phyloP scores from a whole-genome alignment of 345 rosid species.

The Clarkia xantiana region DNA sequence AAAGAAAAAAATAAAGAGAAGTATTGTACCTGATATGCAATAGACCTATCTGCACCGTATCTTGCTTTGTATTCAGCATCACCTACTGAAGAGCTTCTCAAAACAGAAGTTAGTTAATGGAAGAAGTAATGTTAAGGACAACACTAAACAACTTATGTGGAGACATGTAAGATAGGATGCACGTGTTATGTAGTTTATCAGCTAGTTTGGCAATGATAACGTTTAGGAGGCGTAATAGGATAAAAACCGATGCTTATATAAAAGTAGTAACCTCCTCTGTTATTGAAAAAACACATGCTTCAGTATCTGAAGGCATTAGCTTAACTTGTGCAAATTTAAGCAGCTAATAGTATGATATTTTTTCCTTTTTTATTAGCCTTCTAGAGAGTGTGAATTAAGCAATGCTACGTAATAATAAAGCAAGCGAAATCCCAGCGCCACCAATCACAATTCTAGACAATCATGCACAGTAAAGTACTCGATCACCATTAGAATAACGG shows the following conservation, averaged over 20 bases:
- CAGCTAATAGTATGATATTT: no score
- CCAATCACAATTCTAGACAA: constrained; percentile 25
- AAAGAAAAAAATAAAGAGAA: no score
- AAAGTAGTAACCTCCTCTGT: constrained; percentile 65
- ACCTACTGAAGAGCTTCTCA: constrained; percentile 10
- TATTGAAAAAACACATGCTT: constrained; percentile 96
- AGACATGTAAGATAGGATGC: constrained; percentile 91
- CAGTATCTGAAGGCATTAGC: constrained; percentile 16
- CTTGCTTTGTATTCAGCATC: no score
- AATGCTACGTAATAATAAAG: constrained; percentile 33
- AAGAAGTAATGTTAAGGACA: constrained; percentile 1
- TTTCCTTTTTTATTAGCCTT: constrained; percentile 7
- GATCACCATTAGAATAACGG: neutral
- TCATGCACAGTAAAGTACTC: constrained; percentile 18
- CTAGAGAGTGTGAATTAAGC: constrained; percentile 44
- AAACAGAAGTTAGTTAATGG: neutral
- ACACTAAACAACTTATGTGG: constrained; percentile 74
- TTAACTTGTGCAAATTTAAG: no score
- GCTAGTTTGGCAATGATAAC: constrained; percentile 97
- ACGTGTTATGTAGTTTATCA: constrained; percentile 96
- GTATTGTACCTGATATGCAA: no score
- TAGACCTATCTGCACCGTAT: no score
- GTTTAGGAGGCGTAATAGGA: constrained; percentile 5
- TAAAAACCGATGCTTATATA: neutral
- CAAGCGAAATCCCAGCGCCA: constrained; percentile 40